Conservation (phyloP, 2,329 filamentous ascomycete species). For the Colletotrichum brevisporum region DNA sequence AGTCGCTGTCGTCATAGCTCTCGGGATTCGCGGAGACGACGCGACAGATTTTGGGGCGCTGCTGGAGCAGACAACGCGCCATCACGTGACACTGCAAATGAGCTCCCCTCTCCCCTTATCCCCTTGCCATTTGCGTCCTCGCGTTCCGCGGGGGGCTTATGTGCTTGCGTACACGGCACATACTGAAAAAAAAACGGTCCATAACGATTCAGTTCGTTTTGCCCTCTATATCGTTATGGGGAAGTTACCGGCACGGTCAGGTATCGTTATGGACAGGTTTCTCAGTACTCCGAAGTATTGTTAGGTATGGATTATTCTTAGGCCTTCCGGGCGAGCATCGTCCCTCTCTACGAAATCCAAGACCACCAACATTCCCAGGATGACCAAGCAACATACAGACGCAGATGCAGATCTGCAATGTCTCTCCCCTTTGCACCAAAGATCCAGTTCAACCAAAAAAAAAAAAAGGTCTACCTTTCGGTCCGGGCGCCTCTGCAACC, state of each 20-base stretch:
- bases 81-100: slow-evolving; percentile 22
- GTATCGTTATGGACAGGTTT: too few species aligned
- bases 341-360: too few species aligned
- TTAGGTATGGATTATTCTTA: too few species aligned
- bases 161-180: too few species aligned
- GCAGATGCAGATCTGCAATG: not conserved
- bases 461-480: not conserved
- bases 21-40: slow-evolving; percentile 10
- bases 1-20: slow-evolving; percentile 31
- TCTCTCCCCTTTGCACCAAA: not conserved
- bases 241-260: too few species aligned
- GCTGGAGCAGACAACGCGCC: slow-evolving; percentile 18
- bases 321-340: too few species aligned
- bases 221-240: too few species aligned
- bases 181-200: too few species aligned
- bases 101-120: not conserved
- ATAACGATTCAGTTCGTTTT: too few species aligned
- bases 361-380: too few species aligned
- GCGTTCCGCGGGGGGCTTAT: not conserved
- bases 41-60: slow-evolving; percentile 21
- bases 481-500: not conserved
- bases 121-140: not conserved
- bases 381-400: too few species aligned
- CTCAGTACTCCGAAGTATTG: too few species aligned
- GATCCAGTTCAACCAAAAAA: not conserved